A percentile compares a stretch with the other conserved stretches of the same genome.
These are phyloP conservation scores for Irpex sp. DNA, from an alignment of 1,284 basidiomycete genomes.

Conservation along the genomic window DNA sequence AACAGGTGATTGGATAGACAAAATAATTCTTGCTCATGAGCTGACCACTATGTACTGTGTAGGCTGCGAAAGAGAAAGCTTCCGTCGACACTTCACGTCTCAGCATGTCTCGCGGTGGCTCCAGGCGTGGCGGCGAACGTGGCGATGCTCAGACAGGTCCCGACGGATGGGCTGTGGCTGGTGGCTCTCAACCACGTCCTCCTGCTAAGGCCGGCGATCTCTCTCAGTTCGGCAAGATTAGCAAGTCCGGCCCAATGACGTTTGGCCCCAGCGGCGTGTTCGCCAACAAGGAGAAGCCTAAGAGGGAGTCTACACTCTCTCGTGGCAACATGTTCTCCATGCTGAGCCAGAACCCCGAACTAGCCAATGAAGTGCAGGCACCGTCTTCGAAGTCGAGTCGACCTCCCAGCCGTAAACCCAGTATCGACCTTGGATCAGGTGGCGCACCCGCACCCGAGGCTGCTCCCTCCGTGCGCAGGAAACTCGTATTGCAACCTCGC, in stretches of 20 bases:
- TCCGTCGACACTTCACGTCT: conserved; percentile 53
- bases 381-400: conserved; percentile 42
- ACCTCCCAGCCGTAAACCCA: conserved; percentile 48
- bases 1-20: conserved; percentile 55
- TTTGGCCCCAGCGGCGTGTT: conserved; percentile 84
- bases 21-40: too few species aligned
- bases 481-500: conserved; percentile 66
- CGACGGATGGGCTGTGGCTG: conserved; percentile 89
- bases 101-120: conserved; percentile 76
- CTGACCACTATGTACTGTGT: conserved; percentile 17
- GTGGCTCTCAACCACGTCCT: conserved; percentile 53
- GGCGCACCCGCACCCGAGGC: conserved; percentile 31
- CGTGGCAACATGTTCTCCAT: conserved; percentile 89
- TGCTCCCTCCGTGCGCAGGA: conserved; percentile 58
- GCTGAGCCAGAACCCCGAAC: conserved; percentile 59
- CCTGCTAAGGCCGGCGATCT: conserved; percentile 83
- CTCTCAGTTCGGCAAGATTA: conserved; percentile 85
- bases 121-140: conserved; percentile 82
- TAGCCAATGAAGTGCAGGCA: conserved; percentile 48
- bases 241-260: conserved; percentile 57
- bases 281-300: conserved; percentile 47
- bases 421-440: conserved; percentile 39
- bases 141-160: conserved; percentile 48
- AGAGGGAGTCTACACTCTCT: conserved; percentile 62
- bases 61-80: conserved; percentile 72